phyloP scores from a whole-genome alignment of 2,329 filamentous ascomycete species.

The Aspergillus awamori region DNA sequence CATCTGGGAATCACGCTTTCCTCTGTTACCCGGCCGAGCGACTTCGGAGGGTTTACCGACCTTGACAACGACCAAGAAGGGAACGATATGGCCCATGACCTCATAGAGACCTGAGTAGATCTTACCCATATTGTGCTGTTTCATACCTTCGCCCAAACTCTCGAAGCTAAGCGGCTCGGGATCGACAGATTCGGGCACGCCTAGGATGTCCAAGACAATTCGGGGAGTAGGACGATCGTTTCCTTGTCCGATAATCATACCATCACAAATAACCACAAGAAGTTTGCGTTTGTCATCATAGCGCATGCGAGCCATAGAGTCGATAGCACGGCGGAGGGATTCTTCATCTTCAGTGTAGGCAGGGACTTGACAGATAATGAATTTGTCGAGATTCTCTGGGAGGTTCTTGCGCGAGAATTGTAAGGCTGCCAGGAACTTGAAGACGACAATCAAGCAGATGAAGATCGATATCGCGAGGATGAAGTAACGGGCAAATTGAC shows the following conservation, averaged over 20 bases:
- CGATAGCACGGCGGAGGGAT: constrained; percentile 91
- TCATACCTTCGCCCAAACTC: constrained; percentile 89
- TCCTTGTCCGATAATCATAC: constrained; percentile 99
- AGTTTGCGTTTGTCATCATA: constrained; percentile 99
- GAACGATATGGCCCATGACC: constrained; percentile 96
- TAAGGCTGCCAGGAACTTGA: constrained; percentile 96
- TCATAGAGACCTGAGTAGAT: constrained; percentile 97
- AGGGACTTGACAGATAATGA: constrained; percentile 95
- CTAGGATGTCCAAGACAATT: constrained; percentile 95
- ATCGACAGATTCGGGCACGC: constrained; percentile 89
- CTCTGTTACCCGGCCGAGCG: constrained; percentile 82
- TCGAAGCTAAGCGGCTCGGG: constrained; percentile 97
- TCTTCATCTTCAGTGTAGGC: constrained; percentile 99
- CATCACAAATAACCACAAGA: constrained; percentile 94
- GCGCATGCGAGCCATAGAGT: constrained; percentile 90
- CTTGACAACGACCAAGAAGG: constrained; percentile 96
- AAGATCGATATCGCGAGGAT: constrained; percentile 81
- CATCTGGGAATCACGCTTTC: constrained; percentile 99
- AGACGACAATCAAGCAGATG: constrained; percentile 78
- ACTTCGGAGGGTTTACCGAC: constrained; percentile 83
- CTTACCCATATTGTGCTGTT: constrained; percentile 99
- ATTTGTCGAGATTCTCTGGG: constrained; percentile 96
- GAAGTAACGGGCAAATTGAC: constrained; percentile 87
- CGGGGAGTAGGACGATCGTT: constrained; percentile 94
- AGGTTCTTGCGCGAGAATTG: constrained; percentile 91